Evolutionary conservation across 2,329 filamentous ascomycete genomes (phyloP).

Genomic region (Trichoderma arundinaceum): DNA sequence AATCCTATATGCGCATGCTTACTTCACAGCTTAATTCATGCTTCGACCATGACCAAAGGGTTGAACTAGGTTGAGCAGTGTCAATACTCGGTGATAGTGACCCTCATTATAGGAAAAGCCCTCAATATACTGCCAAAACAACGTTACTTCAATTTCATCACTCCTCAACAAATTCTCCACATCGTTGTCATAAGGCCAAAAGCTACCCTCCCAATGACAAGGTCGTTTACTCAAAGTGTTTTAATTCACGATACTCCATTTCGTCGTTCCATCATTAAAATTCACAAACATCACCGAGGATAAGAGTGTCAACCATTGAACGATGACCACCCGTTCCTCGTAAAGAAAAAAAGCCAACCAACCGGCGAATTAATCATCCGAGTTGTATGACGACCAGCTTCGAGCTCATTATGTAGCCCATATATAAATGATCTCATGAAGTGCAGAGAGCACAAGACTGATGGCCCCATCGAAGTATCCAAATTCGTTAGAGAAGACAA

Average conservation of each 20-base stretch:
- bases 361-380: neutral
- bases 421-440: neutral
- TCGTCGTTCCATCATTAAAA: neutral
- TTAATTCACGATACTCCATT: neutral
- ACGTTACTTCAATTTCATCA: neutral
- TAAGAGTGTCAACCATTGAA: neutral
- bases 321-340: neutral
- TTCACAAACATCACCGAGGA: neutral
- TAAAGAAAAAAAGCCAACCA: neutral
- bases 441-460: neutral
- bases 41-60: neutral
- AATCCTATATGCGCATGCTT: neutral
- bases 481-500: neutral
- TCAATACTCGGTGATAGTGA: neutral
- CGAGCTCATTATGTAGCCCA: neutral
- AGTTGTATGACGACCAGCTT: neutral
- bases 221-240: neutral
- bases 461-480: neutral
- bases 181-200: neutral
- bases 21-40: neutral
- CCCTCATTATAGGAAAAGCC: neutral
- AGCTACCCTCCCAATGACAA: neutral
- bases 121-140: neutral
- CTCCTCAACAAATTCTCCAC: neutral
- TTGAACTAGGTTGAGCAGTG: neutral